Conservation (phyloP, 805 yeast genomes). For the Lipomyces sp. region DNA sequence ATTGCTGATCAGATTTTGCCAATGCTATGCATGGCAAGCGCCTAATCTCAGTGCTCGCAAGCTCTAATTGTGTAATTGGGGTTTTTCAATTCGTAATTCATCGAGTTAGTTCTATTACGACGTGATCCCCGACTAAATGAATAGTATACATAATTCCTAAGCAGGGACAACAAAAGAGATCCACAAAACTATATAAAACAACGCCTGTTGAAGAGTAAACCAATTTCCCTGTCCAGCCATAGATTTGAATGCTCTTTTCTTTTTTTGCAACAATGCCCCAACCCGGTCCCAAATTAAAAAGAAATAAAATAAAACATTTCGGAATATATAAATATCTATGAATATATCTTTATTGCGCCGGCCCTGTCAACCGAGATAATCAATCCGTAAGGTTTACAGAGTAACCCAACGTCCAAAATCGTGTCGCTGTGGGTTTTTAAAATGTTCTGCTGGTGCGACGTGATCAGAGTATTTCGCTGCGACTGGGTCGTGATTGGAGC, state of each 20-base stretch:
- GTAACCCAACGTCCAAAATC: slow-evolving; percentile 55
- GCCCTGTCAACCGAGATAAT: slow-evolving; percentile 68
- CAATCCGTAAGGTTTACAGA: slow-evolving; percentile 61
- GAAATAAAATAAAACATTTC: neutral
- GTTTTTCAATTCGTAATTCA: no score
- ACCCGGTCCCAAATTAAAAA: neutral
- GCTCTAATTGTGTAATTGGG: no score
- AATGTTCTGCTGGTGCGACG: slow-evolving; percentile 52
- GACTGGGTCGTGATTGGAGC: slow-evolving; percentile 20
- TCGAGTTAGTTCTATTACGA: no score
- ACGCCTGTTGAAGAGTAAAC: neutral
- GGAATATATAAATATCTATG: slow-evolving; percentile 11
- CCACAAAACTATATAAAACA: neutral
- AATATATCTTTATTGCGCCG: slow-evolving; percentile 66
- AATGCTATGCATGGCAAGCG: no score
- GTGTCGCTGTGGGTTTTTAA: slow-evolving; percentile 57
- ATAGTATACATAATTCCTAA: neutral
- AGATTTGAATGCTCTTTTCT: neutral
- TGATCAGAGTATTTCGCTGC: slow-evolving; percentile 47
- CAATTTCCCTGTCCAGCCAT: neutral
- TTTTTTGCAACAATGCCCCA: neutral
- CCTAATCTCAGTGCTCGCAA: no score
- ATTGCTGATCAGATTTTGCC: no score
- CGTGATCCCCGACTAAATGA: no score
- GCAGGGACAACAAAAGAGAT: neutral